Evolutionary conservation across 805 yeast species (phyloP).

Genomic region (Kodamaea kaohsiungensis): DNA sequence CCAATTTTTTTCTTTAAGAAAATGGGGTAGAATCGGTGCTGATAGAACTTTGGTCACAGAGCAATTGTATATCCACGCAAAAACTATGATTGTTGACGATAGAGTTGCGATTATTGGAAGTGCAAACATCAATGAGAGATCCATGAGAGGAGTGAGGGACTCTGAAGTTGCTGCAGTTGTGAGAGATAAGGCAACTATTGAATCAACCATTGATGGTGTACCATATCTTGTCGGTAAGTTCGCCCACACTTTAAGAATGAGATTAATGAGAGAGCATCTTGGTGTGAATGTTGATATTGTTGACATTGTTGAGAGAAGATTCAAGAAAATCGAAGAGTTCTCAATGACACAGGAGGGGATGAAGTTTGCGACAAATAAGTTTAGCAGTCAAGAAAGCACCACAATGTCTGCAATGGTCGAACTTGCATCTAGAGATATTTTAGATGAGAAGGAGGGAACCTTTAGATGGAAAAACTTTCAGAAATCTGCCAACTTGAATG

Average conservation of each 20-base stretch:
- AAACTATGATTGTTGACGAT: slow-evolving; percentile 89
- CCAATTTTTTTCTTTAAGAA: slow-evolving; percentile 86
- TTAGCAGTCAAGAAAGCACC: slow-evolving; percentile 30
- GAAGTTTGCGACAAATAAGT: slow-evolving; percentile 47
- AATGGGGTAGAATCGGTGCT: slow-evolving; percentile 93
- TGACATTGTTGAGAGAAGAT: slow-evolving; percentile 78
- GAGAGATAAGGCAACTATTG: slow-evolving; percentile 74
- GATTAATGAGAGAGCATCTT: slow-evolving; percentile 94
- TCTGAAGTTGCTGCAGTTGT: slow-evolving; percentile 91
- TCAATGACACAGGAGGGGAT: slow-evolving; percentile 45
- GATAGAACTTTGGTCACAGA: slow-evolving; percentile 76
- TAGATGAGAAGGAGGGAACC: slow-evolving; percentile 51
- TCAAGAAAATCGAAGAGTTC: slow-evolving; percentile 48
- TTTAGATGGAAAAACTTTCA: slow-evolving; percentile 43
- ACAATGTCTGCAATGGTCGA: slow-evolving; percentile 71
- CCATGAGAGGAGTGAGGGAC: slow-evolving; percentile 92
- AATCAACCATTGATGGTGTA: slow-evolving; percentile 76
- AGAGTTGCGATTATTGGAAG: slow-evolving; percentile 93
- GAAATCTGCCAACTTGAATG: slow-evolving; percentile 14
- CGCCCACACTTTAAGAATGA: slow-evolving; percentile 83
- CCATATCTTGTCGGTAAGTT: slow-evolving; percentile 82
- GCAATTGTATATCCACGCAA: slow-evolving; percentile 92
- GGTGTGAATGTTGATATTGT: slow-evolving; percentile 90
- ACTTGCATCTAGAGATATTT: slow-evolving; percentile 67
- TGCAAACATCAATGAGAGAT: slow-evolving; percentile 95